Evolutionary conservation across 2,329 filamentous ascomycete genomes (phyloP), one percentile per base, ranked within the genome.

Genomic region (Atkinsonella hypoxylon): DNA sequence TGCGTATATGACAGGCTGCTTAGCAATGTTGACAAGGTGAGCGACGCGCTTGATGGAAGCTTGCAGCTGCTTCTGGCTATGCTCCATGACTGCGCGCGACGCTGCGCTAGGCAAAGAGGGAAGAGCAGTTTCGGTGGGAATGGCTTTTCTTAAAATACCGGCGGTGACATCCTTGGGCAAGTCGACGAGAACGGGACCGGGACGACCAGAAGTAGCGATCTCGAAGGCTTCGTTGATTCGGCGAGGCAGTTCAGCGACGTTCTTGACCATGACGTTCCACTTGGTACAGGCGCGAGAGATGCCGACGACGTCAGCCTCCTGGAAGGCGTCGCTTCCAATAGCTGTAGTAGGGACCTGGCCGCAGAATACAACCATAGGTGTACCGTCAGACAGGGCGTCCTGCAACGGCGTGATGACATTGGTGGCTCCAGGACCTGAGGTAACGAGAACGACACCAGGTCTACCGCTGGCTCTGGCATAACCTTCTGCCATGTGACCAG

Each of bases 181-280:
- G 67, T 98, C 93, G 55, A 98, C 89, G 55, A 98, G 80, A 36
- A 97, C 93, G 30, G 93, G 93, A 22, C 93, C 93, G 13, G 93
- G 93, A 46, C 93, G 82, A 54, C 93, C 93, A 61, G 85, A 93
- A 41, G 89, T 97, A 40, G 93, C 93, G 64, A 97, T 97, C 72
- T 97, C 90, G 64, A 97, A 97, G 46, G 93, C 93, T 72, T 97
- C 93, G 67, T 96, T 95, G 64, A 97, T 97, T 57, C 91, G 81
- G 61, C 87, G 82, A 47, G 93, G 93, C 51, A 98, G 77, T 70
- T 98, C 93, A 47, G 88, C 89, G 50, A 95, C 83, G 67, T 85
- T 91, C 78, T 94, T 96, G 46, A 96, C 89, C 89, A 97, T 94
- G 54, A 95, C 89, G 62, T 97, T 97, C 93, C 93, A 98, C 75